Evolutionary conservation across 768 basidiomycete genomes (phyloP).

Genomic region (Macrocybe gigantea): DNA sequence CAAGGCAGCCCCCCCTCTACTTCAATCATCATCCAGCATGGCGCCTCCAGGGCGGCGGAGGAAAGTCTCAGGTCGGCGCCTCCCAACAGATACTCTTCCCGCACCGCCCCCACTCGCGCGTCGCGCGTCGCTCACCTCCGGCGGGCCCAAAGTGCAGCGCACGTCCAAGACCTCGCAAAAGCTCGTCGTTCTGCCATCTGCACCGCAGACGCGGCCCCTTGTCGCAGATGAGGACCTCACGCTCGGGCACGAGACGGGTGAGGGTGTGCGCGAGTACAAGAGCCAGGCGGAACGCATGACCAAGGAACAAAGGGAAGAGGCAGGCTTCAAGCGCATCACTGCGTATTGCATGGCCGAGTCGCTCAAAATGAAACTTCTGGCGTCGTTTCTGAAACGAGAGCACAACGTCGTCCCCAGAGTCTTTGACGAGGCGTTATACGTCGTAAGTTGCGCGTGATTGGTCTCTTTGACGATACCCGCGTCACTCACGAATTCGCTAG

Average conservation of each 20-base stretch:
- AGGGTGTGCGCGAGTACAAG: slow-evolving; percentile 70
- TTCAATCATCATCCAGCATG: slow-evolving; percentile 10
- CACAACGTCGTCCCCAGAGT: slow-evolving; percentile 84
- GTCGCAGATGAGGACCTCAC: slow-evolving; percentile 41
- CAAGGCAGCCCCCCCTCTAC: no score
- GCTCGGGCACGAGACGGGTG: slow-evolving; percentile 62
- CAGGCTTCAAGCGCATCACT: slow-evolving; percentile 77
- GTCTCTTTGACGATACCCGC: neutral
- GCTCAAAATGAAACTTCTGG: slow-evolving; percentile 78
- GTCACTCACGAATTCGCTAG: slow-evolving; percentile 29
- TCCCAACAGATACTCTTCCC: no score
- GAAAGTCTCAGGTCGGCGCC: neutral
- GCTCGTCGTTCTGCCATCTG: slow-evolving; percentile 85
- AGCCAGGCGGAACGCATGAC: slow-evolving; percentile 85
- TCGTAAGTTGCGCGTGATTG: slow-evolving; percentile 44
- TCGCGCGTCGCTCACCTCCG: slow-evolving; percentile 33
- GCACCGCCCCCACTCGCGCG: slow-evolving; percentile 17
- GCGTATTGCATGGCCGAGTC: slow-evolving; percentile 87
- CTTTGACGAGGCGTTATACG: slow-evolving; percentile 93
- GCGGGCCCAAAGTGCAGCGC: slow-evolving; percentile 55
- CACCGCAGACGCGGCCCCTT: slow-evolving; percentile 79
- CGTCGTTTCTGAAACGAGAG: slow-evolving; percentile 85
- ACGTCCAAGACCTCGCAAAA: slow-evolving; percentile 90
- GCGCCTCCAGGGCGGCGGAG: slow-evolving; percentile 24
- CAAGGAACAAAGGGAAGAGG: slow-evolving; percentile 77